Evolutionary conservation across 2,329 filamentous ascomycete genomes (phyloP), one percentile per base, ranked within the genome.

Genomic region (Colletotrichum chrysophilum): DNA sequence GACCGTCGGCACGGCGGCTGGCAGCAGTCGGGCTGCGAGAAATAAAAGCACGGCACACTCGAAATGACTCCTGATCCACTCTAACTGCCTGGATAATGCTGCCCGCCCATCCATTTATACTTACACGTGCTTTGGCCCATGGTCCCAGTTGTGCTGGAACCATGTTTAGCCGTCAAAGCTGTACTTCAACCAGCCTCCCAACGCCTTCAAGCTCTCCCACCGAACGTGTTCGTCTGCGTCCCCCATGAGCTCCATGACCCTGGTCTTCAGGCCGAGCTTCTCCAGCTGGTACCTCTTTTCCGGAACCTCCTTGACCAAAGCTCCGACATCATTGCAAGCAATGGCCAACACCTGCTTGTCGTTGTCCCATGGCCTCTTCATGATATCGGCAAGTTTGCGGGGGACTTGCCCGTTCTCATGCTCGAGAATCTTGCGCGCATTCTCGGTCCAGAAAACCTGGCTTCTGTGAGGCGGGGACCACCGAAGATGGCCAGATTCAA

Each of bases 391-490:
- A 71, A 98, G 88, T 86, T 95, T 94, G 81, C 93, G 93, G 52
- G 94, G 92, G 68, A 98, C 89, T 78, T 93, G 93, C 38, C 94
- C 95, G 78, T 95, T 94, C 83, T 96, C 93, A 78, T 94, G 92
- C 67, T 98, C 95, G 74, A 98, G 88, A 78, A 98, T 98, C 81
- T 93, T 94, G 74, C 94, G 92, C 9, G 96, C 95, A 80, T 98
- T 98, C 80, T 98, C 96, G 58, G 93, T 92, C 96, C 96, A 98
- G 87, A 98, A 98, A 7, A 93, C 91, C 61, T 93, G 90, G 86
- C 94, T 96, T 80, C 94, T 93, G 86, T 98, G 96, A 52, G 96
- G 96, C 34, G 96, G 96, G 7, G 95, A 97, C 96, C 96, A 98
- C 81, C 95, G 93, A 71, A 98, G 89, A 82, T 98, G 96, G 43